Conservation (phyloP, 1,139 yeast genomes). For the Debaryomycetaceae sp. region DNA sequence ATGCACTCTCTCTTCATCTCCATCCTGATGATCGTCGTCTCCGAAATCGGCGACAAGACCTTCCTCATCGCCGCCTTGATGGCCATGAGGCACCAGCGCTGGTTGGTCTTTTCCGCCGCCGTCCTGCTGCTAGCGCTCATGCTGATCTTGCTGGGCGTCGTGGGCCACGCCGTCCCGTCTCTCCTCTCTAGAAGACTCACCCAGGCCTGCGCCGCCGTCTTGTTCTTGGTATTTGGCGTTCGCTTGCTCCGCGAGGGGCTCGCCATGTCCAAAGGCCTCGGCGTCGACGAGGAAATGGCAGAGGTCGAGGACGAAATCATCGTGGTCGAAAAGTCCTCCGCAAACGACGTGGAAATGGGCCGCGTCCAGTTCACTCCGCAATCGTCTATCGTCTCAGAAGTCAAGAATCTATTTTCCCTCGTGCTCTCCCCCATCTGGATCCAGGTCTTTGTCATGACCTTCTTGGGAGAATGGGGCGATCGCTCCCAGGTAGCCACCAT, state of each 20-base stretch:
- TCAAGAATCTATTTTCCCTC: conserved; percentile 41
- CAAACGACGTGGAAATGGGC: conserved; percentile 51
- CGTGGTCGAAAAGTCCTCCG: conserved; percentile 42
- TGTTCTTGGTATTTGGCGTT: conserved; percentile 77
- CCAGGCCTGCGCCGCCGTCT: conserved; percentile 65
- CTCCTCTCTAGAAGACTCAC: conserved; percentile 73
- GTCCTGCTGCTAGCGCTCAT: conserved; percentile 77
- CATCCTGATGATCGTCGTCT: conserved; percentile 76
- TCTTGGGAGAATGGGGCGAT: conserved; percentile 98
- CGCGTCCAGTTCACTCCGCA: conserved; percentile 4
- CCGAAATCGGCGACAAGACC: conserved; percentile 96
- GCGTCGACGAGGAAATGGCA: conserved; percentile 90
- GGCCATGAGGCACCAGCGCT: conserved; percentile 90
- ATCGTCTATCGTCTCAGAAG: background rate
- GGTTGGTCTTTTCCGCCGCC: conserved; percentile 79
- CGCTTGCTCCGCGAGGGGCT: conserved; percentile 73
- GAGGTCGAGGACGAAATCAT: conserved; percentile 94
- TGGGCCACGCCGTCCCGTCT: conserved; percentile 86
- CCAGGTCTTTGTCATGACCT: conserved; percentile 92
- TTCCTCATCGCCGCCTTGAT: conserved; percentile 91
- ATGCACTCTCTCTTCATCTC: conserved; percentile 51
- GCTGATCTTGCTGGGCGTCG: conserved; percentile 84
- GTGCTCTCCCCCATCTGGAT: conserved; percentile 85
- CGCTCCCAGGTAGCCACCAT: conserved; percentile 96
- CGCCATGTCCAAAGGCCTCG: conserved; percentile 67